Base-by-base conservation (phyloP, 805 yeast species). In the Wickerhamiella qilinensis region DNA sequence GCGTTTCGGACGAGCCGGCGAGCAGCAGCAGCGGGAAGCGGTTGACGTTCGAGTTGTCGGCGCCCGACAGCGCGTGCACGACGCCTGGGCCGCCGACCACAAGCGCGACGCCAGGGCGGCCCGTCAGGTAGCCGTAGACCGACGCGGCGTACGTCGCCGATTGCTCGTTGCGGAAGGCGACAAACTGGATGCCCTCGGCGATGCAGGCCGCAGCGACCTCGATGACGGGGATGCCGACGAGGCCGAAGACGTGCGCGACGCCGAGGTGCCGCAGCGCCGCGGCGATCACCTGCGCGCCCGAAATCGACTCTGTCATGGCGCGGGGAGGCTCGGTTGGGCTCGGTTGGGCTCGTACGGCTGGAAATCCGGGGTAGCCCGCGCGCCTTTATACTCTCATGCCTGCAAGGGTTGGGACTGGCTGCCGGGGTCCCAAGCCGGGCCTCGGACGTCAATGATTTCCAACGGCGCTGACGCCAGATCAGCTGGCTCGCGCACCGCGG, bases 71-170 rank as follows among this genome's bases (percentile, higher is more conserved):
- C 0, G 81, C 76, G 44, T 77, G 83, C 7, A 77, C 63, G 3
- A 77, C 59, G 3, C 85, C 85, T 0, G 85, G 84, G 0, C 85
- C 85, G 24, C 86, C 85, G 3, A 78, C 85, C 0, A 75, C 79
- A 2, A 77, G 59, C 15, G 75, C 53, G 0, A 77, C 79, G 16
- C 80, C 84, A 0, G 85, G 85, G 42, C 54, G 58, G 1, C 72
- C 71, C 3, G 79, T 75, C 32, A 77, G 51, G 45, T 71, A 77
- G 0, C 84, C 84, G 51, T 77, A 75, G 0, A 70, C 67, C 1
- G 81, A 71, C 2, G 86, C 85, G 2, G 86, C 86, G 47, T 77
- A 76, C 0, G 82, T 71, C 0, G 86, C 85, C 14, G 78, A 64
- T 48, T 77, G 85, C 50, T 77, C 85, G 53, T 77, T 77, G 43